Evolutionary conservation across 2,329 filamentous ascomycete species (phyloP), one percentile per base, ranked within the genome.

Genomic region (Tetracladium maxilliforme): DNA sequence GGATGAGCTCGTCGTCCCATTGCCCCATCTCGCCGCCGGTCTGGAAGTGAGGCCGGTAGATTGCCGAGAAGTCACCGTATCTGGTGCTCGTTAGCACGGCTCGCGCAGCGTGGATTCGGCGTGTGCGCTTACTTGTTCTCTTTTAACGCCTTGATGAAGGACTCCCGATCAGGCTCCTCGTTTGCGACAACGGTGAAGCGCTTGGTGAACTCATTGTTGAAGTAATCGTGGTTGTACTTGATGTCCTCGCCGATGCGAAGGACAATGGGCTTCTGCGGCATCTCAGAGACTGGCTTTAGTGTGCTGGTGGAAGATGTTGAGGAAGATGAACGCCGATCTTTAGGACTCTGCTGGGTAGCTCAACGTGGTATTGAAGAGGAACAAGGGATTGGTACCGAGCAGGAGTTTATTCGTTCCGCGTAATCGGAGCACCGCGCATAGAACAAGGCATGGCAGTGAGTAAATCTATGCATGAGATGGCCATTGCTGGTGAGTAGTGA

Each of bases 21-120:
- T 60, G 59, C 1, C 66, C 68, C 67, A 75, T 74, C 36, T 75
- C 70, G 4, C 66, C 67, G 2, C 70, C 70, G 0, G 68, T 71
- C 29, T 66, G 64, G 66, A 67, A 75, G 42, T 70, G 72, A 0
- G 69, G 69, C 3, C 68, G 52, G 34, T 69, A 67, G 23, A 58
- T 45, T 3, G 50, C 54, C 9, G 38, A 32, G 31, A 71, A 70
- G 28, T 64, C 47, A 4, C 66, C 67, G 64, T 64, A 72, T 41
- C 54, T 49, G 14, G n/a, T n/a, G n/a, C 10, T 11, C 14, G 15
- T 17, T 10, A 19, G 13, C 10, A 17, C 14, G 9, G 13, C 10
- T 14, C 19, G 24, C 27, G 8, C 33, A 19, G 21, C 28, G 24
- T 22, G 22, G 26, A 19, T 22, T 31, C 31, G 30, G 30, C 30